Conservation (phyloP, 2,329 filamentous ascomycete genomes). For the Verticillium longisporum region DNA sequence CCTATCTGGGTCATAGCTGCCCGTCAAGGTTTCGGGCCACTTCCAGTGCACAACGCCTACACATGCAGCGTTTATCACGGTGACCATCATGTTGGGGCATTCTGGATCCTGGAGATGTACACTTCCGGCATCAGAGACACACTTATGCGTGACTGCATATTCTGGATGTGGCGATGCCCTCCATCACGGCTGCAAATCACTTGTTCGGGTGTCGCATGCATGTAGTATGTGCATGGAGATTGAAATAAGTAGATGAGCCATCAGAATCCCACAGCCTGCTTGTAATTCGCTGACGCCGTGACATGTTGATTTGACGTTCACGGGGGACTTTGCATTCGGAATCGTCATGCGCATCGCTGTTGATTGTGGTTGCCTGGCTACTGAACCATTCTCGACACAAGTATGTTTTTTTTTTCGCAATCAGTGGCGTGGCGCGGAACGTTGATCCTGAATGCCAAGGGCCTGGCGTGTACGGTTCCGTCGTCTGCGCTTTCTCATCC, state of each 20-base stretch:
- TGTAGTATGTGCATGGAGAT: not conserved
- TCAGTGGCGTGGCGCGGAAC: not conserved
- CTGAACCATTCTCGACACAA: not conserved
- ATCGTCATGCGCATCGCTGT: not conserved
- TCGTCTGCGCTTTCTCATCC: not conserved
- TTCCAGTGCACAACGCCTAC: not conserved
- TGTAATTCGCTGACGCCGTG: not conserved
- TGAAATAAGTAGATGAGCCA: not conserved
- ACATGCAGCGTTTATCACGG: not conserved
- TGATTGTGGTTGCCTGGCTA: not conserved
- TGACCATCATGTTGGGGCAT: not conserved
- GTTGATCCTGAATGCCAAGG: not conserved
- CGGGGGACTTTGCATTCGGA: not conserved
- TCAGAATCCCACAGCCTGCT: not conserved
- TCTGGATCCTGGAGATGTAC: not conserved
- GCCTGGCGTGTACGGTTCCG: not conserved
- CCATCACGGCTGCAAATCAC: not conserved
- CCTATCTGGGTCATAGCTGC: not conserved
- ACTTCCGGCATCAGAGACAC: not conserved
- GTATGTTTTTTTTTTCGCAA: not conserved
- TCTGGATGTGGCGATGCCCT: not conserved
- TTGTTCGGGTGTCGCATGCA: not conserved
- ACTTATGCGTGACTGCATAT: not conserved
- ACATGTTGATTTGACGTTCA: not conserved
- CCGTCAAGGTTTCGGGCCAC: not conserved